Conservation (phyloP, 192 early-diverging fungal genomes). For the Phlyctochytrium bullatum region DNA sequence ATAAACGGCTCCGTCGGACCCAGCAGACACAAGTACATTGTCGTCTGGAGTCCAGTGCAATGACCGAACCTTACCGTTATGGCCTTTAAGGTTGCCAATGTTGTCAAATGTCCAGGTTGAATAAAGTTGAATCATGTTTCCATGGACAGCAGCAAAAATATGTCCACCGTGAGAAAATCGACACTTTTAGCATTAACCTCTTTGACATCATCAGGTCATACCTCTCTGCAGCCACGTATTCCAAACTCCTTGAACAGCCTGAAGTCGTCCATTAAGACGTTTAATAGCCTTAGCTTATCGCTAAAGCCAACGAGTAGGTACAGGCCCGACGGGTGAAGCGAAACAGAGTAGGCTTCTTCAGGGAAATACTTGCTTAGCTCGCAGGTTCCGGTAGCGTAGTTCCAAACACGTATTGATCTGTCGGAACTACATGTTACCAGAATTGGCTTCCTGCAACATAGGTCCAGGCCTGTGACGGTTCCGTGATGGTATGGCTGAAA, state of each 20-base stretch:
- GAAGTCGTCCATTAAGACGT: constrained; percentile 58
- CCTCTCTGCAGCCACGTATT: constrained; percentile 54
- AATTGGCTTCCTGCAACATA: constrained; percentile 54
- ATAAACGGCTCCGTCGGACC: constrained; percentile 61
- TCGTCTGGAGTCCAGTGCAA: constrained; percentile 56
- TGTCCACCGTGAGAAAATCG: constrained; percentile 56
- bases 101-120: constrained; percentile 55
- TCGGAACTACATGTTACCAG: constrained; percentile 49
- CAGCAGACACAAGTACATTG: constrained; percentile 44
- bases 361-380: constrained; percentile 52
- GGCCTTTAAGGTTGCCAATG: constrained; percentile 51
- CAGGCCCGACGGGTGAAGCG: constrained; percentile 57
- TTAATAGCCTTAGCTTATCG: constrained; percentile 58
- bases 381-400: constrained; percentile 49
- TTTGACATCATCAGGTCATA: constrained; percentile 6
- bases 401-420: constrained; percentile 52
- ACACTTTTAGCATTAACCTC: constrained; percentile 37
- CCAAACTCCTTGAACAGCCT: constrained; percentile 49
- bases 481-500: constrained; percentile 48
- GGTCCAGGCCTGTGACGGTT: constrained; percentile 45
- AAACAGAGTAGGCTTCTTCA: constrained; percentile 50
- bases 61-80: constrained; percentile 53
- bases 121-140: constrained; percentile 54
- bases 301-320: constrained; percentile 54
- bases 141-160: constrained; percentile 53